A percentile compares a stretch with the other conserved stretches of the same genome.
These are phyloP conservation scores for Biscogniauxia sp. DNA, from an alignment of 2,329 filamentous ascomycete species.

Conservation along the genomic window DNA sequence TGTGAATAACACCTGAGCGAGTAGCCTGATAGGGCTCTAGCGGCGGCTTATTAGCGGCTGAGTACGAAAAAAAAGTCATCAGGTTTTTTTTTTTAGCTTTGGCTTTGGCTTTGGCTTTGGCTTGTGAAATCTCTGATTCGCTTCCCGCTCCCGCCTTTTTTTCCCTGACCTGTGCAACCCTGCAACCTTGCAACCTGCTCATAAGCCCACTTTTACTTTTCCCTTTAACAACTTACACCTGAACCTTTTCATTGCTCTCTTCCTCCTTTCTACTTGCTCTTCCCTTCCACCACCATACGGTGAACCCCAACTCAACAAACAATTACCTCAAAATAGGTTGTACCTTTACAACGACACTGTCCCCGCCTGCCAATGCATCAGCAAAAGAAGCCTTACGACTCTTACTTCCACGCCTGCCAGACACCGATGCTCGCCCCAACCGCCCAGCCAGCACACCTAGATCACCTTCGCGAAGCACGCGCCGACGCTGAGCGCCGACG, in stretches of 20 bases:
- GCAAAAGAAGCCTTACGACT: conserved; percentile 43
- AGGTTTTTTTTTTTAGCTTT: background rate
- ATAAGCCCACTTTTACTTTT: background rate
- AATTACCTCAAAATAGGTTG: conserved; percentile 2
- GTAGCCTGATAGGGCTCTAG: background rate
- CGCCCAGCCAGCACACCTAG: conserved; percentile 48
- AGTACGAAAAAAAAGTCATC: background rate
- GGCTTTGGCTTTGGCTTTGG: background rate
- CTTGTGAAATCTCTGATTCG: conserved; percentile 3
- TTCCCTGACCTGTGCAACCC: conserved; percentile 2
- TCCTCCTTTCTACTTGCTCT: conserved; percentile 4
- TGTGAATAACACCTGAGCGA: background rate
- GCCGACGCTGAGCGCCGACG: conserved; percentile 60
- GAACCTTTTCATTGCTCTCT: conserved; percentile 4
- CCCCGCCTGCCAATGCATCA: conserved; percentile 53
- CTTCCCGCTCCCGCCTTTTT: background rate
- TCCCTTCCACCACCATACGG: conserved; percentile 14
- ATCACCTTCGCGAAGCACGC: conserved; percentile 50
- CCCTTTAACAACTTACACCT: background rate
- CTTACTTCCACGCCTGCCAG: conserved; percentile 48
- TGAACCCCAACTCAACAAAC: conserved; percentile 15
- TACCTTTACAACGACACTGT: background rate
- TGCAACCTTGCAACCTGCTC: background rate
- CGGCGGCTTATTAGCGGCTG: background rate
- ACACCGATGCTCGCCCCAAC: conserved; percentile 57